Evolutionary conservation across 352 stramenopile genomes (phyloP), one percentile per base, ranked within the genome.

Genomic region (Thraustochytrium striatum): DNA sequence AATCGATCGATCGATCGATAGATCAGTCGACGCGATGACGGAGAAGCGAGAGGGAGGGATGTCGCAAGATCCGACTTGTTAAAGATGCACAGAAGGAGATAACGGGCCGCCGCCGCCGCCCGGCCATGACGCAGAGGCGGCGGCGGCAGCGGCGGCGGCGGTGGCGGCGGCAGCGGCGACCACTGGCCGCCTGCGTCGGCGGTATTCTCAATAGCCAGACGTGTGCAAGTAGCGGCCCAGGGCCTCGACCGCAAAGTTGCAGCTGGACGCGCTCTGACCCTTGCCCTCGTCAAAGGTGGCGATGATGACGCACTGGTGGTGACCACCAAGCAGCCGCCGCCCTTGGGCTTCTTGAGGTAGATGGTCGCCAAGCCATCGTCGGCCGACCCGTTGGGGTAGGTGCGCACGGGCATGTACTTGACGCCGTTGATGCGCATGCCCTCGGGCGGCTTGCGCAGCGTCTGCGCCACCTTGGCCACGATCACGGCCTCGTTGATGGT

Each of bases 381-480:
- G 13, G 55, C 70, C 11, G 55, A 72, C 9, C 70, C 70, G 25
- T 80, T 80, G 13, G 70, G 53, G 57, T 80, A 80, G 19, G 70
- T 80, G 13, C 70, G 38, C 39, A 80, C 55, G 7, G 70, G 70
- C 70, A 80, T 80, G 70, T 80, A 80, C 58, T 80, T 80, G 36
- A 80, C 70, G 13, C 70, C 70, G 47, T 80, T 80, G 30, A 72
- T 19, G 7, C 70, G 38, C 36, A 80, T 21, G 0, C 70, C 70
- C 33, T 80, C 55, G n/a, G 70, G 3, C 13, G 70, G 70, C 41
- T 80, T 80, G 8, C 58, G 55, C 47, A 80, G 57, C 30, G 55
- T 75, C 55, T 80, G 70, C 7, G 61, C 70, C 19, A 80, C 25
- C 1, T 52, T 35, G 19, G 57, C 55, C 1, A 80, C 57, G 2